phyloP scores from a whole-genome alignment of 2,329 filamentous ascomycete genomes.

The Penicillium sp. region DNA sequence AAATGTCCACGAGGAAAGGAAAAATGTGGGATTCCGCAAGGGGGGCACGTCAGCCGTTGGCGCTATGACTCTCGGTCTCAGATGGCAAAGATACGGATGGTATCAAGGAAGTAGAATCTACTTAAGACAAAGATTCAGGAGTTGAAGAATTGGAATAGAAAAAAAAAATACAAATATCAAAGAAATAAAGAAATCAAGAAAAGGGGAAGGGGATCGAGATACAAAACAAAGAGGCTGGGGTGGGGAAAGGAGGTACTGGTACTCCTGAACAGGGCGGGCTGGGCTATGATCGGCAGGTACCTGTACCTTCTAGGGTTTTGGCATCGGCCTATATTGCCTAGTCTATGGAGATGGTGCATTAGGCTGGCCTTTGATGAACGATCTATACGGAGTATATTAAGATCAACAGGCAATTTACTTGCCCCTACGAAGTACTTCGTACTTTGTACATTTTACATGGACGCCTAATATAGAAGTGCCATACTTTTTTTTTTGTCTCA shows the following conservation, averaged over 20 bases:
- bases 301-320: background rate
- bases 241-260: conserved; percentile 14
- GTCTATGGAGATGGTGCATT: background rate
- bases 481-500: background rate
- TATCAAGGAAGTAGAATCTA: background rate
- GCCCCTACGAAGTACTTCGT: background rate
- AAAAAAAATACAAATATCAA: background rate
- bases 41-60: conserved; percentile 8
- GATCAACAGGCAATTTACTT: background rate
- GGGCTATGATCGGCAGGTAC: conserved; percentile 8
- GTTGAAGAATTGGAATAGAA: background rate
- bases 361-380: background rate
- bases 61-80: conserved; percentile 2
- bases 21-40: conserved; percentile 10
- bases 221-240: conserved; percentile 20
- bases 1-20: conserved; percentile 12
- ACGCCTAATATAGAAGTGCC: background rate
- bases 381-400: background rate
- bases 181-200: background rate
- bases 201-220: background rate
- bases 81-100: background rate
- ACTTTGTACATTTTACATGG: background rate
- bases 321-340: background rate
- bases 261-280: background rate
- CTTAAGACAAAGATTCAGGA: background rate